A percentile compares a stretch with the other conserved stretches of the same genome.
These are phyloP conservation scores for Apiospora koreana DNA, from an alignment of 2,329 filamentous ascomycete genomes.

Conservation along the genomic window DNA sequence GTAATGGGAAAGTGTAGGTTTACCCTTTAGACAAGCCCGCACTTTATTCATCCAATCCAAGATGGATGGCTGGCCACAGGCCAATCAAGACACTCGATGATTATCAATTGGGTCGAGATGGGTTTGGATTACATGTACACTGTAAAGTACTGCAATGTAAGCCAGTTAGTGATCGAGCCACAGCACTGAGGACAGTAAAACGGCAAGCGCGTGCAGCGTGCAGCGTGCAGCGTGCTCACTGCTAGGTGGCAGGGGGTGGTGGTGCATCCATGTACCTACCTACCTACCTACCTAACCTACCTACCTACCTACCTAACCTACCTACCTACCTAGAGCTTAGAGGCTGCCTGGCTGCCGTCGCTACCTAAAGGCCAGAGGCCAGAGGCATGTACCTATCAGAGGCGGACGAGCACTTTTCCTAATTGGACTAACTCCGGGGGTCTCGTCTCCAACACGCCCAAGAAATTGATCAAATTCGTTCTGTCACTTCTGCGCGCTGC, in stretches of 20 bases:
- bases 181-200: too few relatives aligned
- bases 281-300: too few relatives aligned
- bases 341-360: too few relatives aligned
- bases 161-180: neutral
- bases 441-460: neutral
- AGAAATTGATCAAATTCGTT: neutral
- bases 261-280: too few relatives aligned
- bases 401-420: slow-evolving; percentile 3
- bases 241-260: too few relatives aligned
- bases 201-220: too few relatives aligned
- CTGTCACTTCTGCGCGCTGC: too few relatives aligned
- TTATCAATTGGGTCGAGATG: neutral
- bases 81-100: neutral
- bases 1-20: neutral
- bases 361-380: neutral
- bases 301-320: too few relatives aligned
- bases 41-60: neutral
- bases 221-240: too few relatives aligned
- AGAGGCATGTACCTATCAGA: neutral
- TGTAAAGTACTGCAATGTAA: neutral
- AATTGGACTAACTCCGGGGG: slow-evolving; percentile 9
- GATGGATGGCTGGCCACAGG: neutral
- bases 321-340: too few relatives aligned
- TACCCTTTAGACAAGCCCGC: neutral
- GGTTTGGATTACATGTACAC: neutral